Evolutionary conservation across 75 land plant species (phyloP).

Genomic region (Pinus albicaulis): DNA sequence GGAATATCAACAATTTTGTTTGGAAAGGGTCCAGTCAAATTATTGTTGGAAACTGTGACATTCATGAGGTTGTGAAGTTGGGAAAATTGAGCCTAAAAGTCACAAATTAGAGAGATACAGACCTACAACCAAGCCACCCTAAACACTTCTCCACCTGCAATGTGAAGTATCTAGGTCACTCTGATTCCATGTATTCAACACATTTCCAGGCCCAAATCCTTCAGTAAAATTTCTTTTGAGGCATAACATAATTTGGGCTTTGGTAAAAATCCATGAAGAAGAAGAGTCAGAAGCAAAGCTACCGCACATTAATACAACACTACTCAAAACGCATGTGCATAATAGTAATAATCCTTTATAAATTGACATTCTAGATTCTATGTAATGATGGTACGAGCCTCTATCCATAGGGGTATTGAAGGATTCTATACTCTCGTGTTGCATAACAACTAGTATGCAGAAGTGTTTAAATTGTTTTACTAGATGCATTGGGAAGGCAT

Average conservation of each 20-base stretch:
- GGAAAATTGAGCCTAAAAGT: conserved; percentile 42
- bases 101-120: conserved; percentile 56
- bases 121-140: conserved; percentile 22
- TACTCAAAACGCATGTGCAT: too few relatives aligned
- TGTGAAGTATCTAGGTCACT: conserved; percentile 1
- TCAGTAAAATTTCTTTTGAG: conserved; percentile 12
- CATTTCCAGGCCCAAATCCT: background rate
- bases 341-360: too few relatives aligned
- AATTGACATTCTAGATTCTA: too few relatives aligned
- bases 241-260: conserved; percentile 18
- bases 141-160: conserved; percentile 45
- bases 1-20: conserved; percentile 21
- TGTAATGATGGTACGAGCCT: too few relatives aligned
- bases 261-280: background rate
- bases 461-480: conserved; percentile 22
- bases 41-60: conserved; percentile 49
- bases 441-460: too few relatives aligned
- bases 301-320: too few relatives aligned
- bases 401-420: too few relatives aligned
- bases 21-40: conserved; percentile 47
- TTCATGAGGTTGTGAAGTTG: conserved; percentile 29
- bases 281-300: too few relatives aligned
- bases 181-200: conserved; percentile 13
- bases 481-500: conserved; percentile 43
- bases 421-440: too few relatives aligned